Conservation (phyloP, 805 yeast species). For the Zygotorulaspora chibaensis region DNA sequence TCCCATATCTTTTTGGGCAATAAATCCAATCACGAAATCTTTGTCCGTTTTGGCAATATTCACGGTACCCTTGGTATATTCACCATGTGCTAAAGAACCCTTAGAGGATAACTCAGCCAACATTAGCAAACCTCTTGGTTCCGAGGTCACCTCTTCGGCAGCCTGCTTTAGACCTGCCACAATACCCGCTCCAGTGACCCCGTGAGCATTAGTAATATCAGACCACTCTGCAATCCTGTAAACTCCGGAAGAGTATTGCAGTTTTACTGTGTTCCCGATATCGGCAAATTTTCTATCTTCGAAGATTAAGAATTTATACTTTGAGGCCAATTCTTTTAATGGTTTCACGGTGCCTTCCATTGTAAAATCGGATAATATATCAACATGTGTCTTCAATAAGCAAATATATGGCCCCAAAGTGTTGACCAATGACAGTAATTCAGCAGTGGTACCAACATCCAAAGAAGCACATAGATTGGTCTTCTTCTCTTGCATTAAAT, state of each 20-base stretch:
- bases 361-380: conserved; percentile 83
- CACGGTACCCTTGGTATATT: conserved; percentile 80
- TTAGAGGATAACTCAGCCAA: conserved; percentile 92
- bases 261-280: conserved; percentile 94
- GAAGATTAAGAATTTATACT: conserved; percentile 85
- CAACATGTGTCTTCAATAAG: conserved; percentile 90
- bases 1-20: conserved; percentile 88
- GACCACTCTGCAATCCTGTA: conserved; percentile 91
- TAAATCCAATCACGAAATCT: conserved; percentile 92
- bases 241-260: conserved; percentile 88
- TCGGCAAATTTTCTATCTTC: conserved; percentile 99
- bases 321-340: conserved; percentile 62
- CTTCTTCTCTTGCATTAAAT: conserved; percentile 71
- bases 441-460: conserved; percentile 78
- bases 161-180: conserved; percentile 85
- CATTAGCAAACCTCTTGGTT: conserved; percentile 89
- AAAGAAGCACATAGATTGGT: conserved; percentile 92
- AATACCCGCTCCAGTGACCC: conserved; percentile 93
- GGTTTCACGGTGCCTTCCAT: conserved; percentile 78
- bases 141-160: conserved; percentile 56
- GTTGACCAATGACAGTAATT: conserved; percentile 68
- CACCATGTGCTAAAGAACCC: conserved; percentile 91
- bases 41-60: conserved; percentile 85
- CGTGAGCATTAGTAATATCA: conserved; percentile 96
- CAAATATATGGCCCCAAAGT: conserved; percentile 87